Evolutionary conservation across 495 filamentous ascomycete species (phyloP).

Genomic region (Penicillium verhagenii): DNA sequence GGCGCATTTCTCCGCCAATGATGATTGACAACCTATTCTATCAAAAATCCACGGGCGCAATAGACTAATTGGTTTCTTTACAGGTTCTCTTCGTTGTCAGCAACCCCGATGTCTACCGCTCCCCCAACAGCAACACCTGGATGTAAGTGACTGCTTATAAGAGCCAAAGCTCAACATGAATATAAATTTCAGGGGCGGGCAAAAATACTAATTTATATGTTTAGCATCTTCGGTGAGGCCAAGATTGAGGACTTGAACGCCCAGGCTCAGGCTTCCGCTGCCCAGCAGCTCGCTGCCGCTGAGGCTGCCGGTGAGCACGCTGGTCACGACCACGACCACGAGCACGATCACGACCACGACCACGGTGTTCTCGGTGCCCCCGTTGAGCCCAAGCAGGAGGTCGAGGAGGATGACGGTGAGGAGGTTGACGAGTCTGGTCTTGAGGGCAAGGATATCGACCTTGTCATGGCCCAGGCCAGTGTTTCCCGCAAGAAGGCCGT

Average conservation of each 20-base stretch:
- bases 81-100: conserved; percentile 99
- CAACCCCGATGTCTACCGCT: conserved; percentile 99
- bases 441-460: conserved; percentile 97
- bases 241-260: conserved; percentile 99
- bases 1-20: conserved; percentile 1
- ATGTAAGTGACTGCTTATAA: conserved; percentile 67
- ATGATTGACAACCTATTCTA: background rate
- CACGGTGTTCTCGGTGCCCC: conserved; percentile 78
- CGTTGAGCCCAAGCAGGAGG: conserved; percentile 74
- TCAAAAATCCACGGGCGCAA: background rate
- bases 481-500: conserved; percentile 97
- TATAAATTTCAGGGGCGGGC: too few relatives aligned
- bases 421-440: conserved; percentile 91
- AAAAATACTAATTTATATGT: conserved; percentile 19
- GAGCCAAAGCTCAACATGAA: background rate
- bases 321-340: conserved; percentile 69
- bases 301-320: conserved; percentile 78
- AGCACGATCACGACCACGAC: conserved; percentile 64
- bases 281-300: conserved; percentile 81
- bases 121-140: conserved; percentile 96
- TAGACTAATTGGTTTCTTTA: background rate
- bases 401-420: conserved; percentile 92
- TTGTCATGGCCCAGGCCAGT: conserved; percentile 96
- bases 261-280: conserved; percentile 89
- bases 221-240: conserved; percentile 98